These are phyloP conservation scores for Trichoderma sp. DNA, from an alignment of 2,329 filamentous ascomycete genomes.

Conservation along the genomic window DNA sequence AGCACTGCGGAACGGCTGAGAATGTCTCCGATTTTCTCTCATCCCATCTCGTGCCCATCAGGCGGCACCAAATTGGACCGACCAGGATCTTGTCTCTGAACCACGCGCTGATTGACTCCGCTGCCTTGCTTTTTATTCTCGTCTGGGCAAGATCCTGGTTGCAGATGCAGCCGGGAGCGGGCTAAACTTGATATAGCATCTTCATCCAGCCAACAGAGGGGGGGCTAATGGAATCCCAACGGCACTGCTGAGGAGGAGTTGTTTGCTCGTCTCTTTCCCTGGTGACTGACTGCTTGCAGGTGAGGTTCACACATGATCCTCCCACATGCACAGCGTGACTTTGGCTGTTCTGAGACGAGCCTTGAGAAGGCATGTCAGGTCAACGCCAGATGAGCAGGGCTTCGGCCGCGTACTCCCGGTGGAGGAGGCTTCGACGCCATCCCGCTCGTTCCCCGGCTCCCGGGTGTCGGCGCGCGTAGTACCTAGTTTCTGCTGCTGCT, in stretches of 20 bases:
- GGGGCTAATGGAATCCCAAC: neutral
- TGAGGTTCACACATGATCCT: neutral
- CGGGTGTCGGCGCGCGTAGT: slow-evolving; percentile 21
- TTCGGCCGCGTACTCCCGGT: slow-evolving; percentile 12
- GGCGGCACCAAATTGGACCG: slow-evolving; percentile 18
- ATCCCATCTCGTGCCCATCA: slow-evolving; percentile 12
- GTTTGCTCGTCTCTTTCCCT: neutral
- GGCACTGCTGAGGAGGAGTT: neutral
- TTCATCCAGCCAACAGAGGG: slow-evolving; percentile 7
- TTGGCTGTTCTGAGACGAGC: slow-evolving; percentile 21
- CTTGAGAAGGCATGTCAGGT: neutral
- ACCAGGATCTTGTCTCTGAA: slow-evolving; percentile 9
- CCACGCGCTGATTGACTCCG: slow-evolving; percentile 15
- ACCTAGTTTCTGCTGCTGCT: neutral
- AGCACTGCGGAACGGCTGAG: slow-evolving; percentile 7
- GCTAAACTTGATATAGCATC: slow-evolving; percentile 12
- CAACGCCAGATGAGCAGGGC: neutral
- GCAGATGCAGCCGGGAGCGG: slow-evolving; percentile 10
- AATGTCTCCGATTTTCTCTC: neutral
- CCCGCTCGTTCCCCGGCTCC: slow-evolving; percentile 22
- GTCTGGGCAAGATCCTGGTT: slow-evolving; percentile 6
- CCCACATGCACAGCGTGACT: slow-evolving; percentile 13
- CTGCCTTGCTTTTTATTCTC: neutral
- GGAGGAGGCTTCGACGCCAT: slow-evolving; percentile 21
- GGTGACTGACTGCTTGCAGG: neutral